Evolutionary conservation across 345 rosid genomes (phyloP).

Genomic region (Diplotaxis tenuifolia): DNA sequence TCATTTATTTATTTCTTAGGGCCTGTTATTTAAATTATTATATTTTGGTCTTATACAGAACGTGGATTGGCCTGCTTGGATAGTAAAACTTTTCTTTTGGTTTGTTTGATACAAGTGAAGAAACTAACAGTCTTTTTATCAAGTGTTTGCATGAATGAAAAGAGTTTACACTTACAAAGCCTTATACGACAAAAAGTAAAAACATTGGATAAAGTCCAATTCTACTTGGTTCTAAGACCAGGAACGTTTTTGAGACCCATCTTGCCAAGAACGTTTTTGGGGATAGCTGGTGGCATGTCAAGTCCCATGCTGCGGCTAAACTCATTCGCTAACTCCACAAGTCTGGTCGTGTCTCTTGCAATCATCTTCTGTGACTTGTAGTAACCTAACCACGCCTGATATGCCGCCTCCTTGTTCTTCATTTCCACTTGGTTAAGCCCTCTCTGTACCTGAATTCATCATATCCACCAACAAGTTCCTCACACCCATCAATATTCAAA

Average conservation of each 20-base stretch:
- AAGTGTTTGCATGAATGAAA: slow-evolving; percentile 10
- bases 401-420: slow-evolving; percentile 86
- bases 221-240: slow-evolving; percentile 73
- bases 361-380: slow-evolving; percentile 79
- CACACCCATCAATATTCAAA: slow-evolving; percentile 1
- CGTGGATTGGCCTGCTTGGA: background rate
- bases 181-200: background rate
- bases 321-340: slow-evolving; percentile 92
- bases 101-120: background rate
- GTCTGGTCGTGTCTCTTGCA: slow-evolving; percentile 63
- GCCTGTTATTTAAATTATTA: too few relatives aligned
- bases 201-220: background rate
- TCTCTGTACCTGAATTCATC: slow-evolving; percentile 56
- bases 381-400: slow-evolving; percentile 97
- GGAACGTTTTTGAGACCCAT: slow-evolving; percentile 94
- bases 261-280: slow-evolving; percentile 71
- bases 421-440: slow-evolving; percentile 77
- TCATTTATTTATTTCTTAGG: too few relatives aligned
- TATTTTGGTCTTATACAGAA: too few relatives aligned
- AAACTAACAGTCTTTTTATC: background rate
- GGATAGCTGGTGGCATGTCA: slow-evolving; percentile 74
- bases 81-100: background rate
- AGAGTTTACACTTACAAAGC: slow-evolving; percentile 24
- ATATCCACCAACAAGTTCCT: slow-evolving; percentile 24
- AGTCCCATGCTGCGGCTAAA: slow-evolving; percentile 97